phyloP scores from a whole-genome alignment of 257 asterid genomes.

The Nicotiana benthamiana region DNA sequence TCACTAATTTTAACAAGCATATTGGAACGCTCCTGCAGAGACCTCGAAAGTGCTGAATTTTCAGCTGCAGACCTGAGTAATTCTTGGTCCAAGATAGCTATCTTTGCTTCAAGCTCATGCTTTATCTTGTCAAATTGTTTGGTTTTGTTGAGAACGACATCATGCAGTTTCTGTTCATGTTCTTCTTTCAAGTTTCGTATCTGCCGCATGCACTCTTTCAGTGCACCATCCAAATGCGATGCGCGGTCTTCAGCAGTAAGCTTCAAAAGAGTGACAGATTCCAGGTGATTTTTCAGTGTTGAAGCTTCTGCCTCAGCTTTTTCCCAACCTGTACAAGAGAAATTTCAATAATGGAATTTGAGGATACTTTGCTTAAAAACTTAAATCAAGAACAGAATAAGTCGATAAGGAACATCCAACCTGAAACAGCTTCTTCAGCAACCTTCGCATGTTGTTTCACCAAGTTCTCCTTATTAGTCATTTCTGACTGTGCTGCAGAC shows the following conservation, averaged over 20 bases:
- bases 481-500: constrained; percentile 62
- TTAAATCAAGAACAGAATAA: not conserved
- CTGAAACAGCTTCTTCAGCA: constrained; percentile 99
- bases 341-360: not conserved
- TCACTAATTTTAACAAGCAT: constrained; percentile 70
- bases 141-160: constrained; percentile 51
- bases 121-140: constrained; percentile 74
- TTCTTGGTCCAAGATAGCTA: constrained; percentile 63
- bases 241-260: constrained; percentile 93
- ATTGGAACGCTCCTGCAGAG: constrained; percentile 88
- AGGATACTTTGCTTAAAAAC: not conserved
- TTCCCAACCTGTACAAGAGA: constrained; percentile 86
- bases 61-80: no score
- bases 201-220: constrained; percentile 95
- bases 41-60: constrained; percentile 73
- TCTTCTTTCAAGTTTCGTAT: constrained; percentile 84
- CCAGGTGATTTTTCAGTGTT: constrained; percentile 70
- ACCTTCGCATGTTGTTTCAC: constrained; percentile 96
- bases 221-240: constrained; percentile 85
- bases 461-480: constrained; percentile 62
- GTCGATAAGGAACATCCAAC: constrained; percentile 21
- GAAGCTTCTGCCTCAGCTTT: constrained; percentile 93
- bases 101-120: constrained; percentile 61
- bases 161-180: constrained; percentile 64
- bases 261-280: constrained; percentile 85